Evolutionary conservation across 2,329 filamentous ascomycete genomes (phyloP), one percentile per base, ranked within the genome.

Genomic region (Escovopsis sp.): DNA sequence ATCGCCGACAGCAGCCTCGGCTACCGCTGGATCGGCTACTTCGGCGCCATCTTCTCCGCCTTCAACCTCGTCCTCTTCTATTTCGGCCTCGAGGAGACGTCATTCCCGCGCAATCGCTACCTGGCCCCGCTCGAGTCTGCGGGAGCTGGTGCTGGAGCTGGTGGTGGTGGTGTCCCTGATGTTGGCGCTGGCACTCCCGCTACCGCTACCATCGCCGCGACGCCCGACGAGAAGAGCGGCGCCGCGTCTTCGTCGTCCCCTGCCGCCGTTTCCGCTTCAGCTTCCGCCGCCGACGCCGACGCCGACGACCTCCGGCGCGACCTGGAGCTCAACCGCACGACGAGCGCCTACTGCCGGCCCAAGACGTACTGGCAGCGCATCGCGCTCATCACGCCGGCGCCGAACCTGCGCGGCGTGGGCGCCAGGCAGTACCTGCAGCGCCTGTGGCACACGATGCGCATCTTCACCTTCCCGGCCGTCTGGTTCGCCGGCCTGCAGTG

Each of bases 401-500:
- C 68, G 3, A 75, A 73, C 43, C 51, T 76, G 41, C 61, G 61
- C 15, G 73, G 73, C 2, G 61, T 63, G 0, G 73, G 73, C 6
- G 63, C 71, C 46, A 67, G 63, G 49, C 73, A 77, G 50, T 77
- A 76, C 48, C 54, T 65, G 26, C 53, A 59, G 35, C 71, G 72
- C 2, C 59, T 77, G 3, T 69, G 67, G 49, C 68, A 75, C 48
- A 75, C 69, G 0, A 57, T 76, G 40, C 66, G 70, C n/a, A 60
- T 76, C 36, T 75, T 76, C 51, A 63, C 65, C 2, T 75, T 76
- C 45, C 73, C 73, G 0, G 72, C 72, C 1, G 71, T 76, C 9
- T 64, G 72, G 47, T 76, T 69, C 47, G 70, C 71, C 3, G 72
- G 73, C 8, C 54, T 76, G 23, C 72, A 76, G 51, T 77, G 73